Conservation (phyloP, 306 rosid genomes). For the Astragalus glycyphyllos region DNA sequence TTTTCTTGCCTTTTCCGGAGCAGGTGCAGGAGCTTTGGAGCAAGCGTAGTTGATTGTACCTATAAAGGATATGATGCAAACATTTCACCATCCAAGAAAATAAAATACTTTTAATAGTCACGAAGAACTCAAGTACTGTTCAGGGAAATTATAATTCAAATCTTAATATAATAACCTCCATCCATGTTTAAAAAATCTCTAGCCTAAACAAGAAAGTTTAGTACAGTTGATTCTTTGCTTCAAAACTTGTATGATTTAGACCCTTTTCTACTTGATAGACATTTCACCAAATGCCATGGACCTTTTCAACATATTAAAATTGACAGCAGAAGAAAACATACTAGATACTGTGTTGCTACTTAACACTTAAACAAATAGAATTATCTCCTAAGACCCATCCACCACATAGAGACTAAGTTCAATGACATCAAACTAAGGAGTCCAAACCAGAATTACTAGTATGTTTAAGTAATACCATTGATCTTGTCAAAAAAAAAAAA, state of each 20-base stretch:
- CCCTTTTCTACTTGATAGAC: not conserved
- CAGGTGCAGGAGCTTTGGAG: conserved; percentile 58
- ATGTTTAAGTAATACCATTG: too few species aligned
- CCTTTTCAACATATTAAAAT: conserved; percentile 21
- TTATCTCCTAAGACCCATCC: too few species aligned
- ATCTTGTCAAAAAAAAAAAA: too few species aligned
- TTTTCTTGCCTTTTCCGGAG: conserved; percentile 51
- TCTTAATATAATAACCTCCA: not conserved
- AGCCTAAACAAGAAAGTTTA: conserved; percentile 19
- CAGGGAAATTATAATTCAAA: not conserved
- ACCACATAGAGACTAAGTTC: too few species aligned
- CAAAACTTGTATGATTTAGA: not conserved
- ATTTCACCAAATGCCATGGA: conserved; percentile 26
- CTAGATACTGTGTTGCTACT: not conserved
- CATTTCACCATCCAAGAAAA: conserved; percentile 38
- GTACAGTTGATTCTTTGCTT: conserved; percentile 4
- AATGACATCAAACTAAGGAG: too few species aligned
- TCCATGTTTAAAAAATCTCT: conserved; percentile 17
- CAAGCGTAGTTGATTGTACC: conserved; percentile 71
- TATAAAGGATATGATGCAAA: conserved; percentile 42
- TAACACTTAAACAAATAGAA: too few species aligned
- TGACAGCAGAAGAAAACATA: conserved; percentile 4
- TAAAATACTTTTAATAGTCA: not conserved
- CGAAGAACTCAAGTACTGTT: not conserved
- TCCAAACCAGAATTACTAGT: too few species aligned